Evolutionary conservation across 495 filamentous ascomycete genomes (phyloP), one percentile per base, ranked within the genome.

Genomic region (Viridothelium virens): DNA sequence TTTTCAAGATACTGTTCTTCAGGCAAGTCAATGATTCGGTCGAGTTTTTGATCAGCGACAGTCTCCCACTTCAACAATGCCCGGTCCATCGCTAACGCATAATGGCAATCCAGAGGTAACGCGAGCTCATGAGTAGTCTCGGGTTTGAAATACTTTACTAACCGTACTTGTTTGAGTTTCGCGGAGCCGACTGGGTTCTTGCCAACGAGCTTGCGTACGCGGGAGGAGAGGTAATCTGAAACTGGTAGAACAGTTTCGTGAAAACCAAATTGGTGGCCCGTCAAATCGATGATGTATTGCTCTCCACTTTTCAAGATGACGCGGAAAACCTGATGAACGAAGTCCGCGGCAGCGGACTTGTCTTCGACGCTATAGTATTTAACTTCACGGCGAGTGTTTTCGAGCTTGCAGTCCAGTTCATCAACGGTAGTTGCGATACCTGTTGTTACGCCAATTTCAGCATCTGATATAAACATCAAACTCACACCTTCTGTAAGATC

Each of bases 261-360:
- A 2, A 53, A 53, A 12, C 48, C 48, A 18, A 16, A 18, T 53
- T 53, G 48, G 25, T 53, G 48, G 9, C 48, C 48, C 5, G 48
- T 53, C 14, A 53, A 53, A 18, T 53, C 48, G 9, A 53, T 5
- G n/a, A 53, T 53, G n/a, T 53, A 53, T 18, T 53, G 48, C n/a
- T 53, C 48, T 53, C 48, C 48, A 18, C n/a, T 53, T 53, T 53
- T 18, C 48, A 53, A 18, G 5, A 14, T 18, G 16, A 53, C 1
- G 48, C 16, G 16, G 2, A 53, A 53, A 5, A 53, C 48, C 10
- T 53, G 12, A 53, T 18, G 48, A 18, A 5, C 14, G 16, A 53
- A 0, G 25, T 12, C 48, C 2, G 12, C 9, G 1, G 41, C 1
- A 0, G 41, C 16, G 7, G 1, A 16, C 16, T 7, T 9, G 41